Conservation (phyloP, 208 protist genomes). For the Leishmania amazonensis region DNA sequence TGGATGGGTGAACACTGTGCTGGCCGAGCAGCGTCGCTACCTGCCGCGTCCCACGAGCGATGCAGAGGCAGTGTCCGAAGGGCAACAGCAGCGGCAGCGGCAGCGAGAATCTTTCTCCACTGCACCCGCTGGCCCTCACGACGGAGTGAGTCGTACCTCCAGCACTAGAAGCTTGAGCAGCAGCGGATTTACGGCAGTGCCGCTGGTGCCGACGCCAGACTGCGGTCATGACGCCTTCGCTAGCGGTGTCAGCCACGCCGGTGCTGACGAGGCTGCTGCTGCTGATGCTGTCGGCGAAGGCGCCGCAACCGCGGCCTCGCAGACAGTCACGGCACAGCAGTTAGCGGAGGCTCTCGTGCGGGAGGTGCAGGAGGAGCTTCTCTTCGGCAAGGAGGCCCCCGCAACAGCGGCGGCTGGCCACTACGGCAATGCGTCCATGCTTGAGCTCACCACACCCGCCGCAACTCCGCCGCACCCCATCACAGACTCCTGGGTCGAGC, state of each 20-base stretch:
- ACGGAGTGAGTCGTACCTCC: background rate
- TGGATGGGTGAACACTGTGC: background rate
- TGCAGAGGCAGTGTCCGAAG: background rate
- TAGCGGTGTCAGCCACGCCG: background rate
- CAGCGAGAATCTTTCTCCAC: background rate
- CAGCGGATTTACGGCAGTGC: constrained; percentile 4
- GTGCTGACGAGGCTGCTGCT: background rate
- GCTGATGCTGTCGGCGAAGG: background rate
- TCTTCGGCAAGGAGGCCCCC: constrained; percentile 17
- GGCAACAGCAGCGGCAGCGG: background rate
- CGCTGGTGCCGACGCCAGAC: background rate
- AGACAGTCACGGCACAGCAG: background rate
- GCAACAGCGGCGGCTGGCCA: background rate
- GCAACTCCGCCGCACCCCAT: constrained; percentile 23
- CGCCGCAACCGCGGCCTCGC: no score
- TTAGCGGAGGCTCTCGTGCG: constrained; percentile 34
- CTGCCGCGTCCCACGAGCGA: background rate
- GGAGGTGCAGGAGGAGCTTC: constrained; percentile 36
- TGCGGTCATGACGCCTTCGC: background rate
- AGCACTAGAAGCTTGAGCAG: background rate
- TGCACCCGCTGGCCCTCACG: background rate
- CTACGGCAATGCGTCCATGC: background rate
- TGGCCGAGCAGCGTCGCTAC: background rate
- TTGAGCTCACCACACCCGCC: background rate
- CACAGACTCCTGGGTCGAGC: constrained; percentile 63